A percentile compares a stretch with the other conserved stretches of the same genome.
Evolutionary conservation across 1,284 basidiomycete genomes (phyloP).

Genomic region (Neotropicomus parvogracilis): DNA sequence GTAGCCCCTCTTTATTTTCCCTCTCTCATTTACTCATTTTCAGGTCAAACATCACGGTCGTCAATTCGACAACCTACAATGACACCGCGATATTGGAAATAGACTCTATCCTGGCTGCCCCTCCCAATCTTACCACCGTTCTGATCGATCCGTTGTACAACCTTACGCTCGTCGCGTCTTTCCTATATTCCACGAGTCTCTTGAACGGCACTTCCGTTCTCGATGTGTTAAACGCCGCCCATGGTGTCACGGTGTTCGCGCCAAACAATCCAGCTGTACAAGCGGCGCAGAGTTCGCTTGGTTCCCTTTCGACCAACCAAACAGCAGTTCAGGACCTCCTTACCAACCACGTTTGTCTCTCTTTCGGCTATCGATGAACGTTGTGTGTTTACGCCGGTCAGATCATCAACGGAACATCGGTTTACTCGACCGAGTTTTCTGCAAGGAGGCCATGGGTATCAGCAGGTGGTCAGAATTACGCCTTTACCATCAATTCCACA

Average conservation of each 20-base stretch:
- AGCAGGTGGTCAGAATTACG: slow-evolving; percentile 57
- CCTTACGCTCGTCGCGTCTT: slow-evolving; percentile 27
- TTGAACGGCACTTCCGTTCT: slow-evolving; percentile 38
- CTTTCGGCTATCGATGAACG: neutral
- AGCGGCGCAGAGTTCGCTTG: slow-evolving; percentile 34
- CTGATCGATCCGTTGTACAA: slow-evolving; percentile 34
- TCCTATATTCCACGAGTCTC: slow-evolving; percentile 21
- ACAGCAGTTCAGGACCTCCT: slow-evolving; percentile 48
- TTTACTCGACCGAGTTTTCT: slow-evolving; percentile 58
- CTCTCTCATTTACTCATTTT: neutral
- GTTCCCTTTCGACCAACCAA: slow-evolving; percentile 42
- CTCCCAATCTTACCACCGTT: slow-evolving; percentile 46
- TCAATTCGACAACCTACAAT: slow-evolving; percentile 43
- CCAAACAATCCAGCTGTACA: slow-evolving; percentile 54
- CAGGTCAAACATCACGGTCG: slow-evolving; percentile 45
- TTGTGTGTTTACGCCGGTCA: slow-evolving; percentile 23
- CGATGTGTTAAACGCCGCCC: slow-evolving; percentile 36
- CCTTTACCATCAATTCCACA: slow-evolving; percentile 53
- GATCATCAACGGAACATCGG: slow-evolving; percentile 65
- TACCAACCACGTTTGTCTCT: slow-evolving; percentile 55
- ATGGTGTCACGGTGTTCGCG: slow-evolving; percentile 71
- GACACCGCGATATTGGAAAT: slow-evolving; percentile 53
- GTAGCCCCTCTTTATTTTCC: too few species aligned
- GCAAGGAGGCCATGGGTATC: slow-evolving; percentile 42
- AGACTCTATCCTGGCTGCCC: slow-evolving; percentile 51